These are phyloP conservation scores for Agaricus sinodeliciosus DNA, from an alignment of 768 basidiomycete species.

Conservation along the genomic window DNA sequence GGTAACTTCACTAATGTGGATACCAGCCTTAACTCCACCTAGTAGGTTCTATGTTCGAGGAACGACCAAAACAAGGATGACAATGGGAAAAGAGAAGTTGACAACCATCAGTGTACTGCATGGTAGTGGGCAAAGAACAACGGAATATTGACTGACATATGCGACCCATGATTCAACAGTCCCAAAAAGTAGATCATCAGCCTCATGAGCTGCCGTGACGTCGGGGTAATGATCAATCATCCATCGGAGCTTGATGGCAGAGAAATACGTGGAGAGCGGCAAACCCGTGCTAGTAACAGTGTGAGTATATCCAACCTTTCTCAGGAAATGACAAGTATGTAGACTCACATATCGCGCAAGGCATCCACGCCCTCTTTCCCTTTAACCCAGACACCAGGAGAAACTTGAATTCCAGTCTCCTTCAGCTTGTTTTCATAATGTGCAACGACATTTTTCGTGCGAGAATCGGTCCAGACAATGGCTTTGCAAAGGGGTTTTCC, in stretches of 20 bases:
- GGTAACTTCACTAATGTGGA: conserved; percentile 89
- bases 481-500: conserved; percentile 85
- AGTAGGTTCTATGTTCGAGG: conserved; percentile 58
- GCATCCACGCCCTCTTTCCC: conserved; percentile 63
- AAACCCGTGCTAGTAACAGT: conserved; percentile 66
- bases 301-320: conserved; percentile 1
- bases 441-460: conserved; percentile 82
- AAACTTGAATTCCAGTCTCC: conserved; percentile 68
- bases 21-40: conserved; percentile 59
- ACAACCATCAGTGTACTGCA: neutral
- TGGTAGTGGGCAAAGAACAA: conserved; percentile 4
- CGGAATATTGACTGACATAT: conserved; percentile 51
- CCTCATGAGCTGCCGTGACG: conserved; percentile 71
- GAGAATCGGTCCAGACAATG: conserved; percentile 96
- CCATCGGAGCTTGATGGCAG: conserved; percentile 94
- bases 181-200: conserved; percentile 82
- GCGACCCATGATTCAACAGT: conserved; percentile 97
- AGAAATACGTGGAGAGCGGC: conserved; percentile 97
- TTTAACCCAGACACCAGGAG: conserved; percentile 58
- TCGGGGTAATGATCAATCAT: conserved; percentile 84
- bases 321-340: conserved; percentile 9
- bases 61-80: conserved; percentile 1
- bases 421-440: conserved; percentile 68
- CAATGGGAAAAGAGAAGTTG: neutral
- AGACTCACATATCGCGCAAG: conserved; percentile 59